phyloP scores from a whole-genome alignment of 768 basidiomycete species.

The Tricholoma furcatifolium region DNA sequence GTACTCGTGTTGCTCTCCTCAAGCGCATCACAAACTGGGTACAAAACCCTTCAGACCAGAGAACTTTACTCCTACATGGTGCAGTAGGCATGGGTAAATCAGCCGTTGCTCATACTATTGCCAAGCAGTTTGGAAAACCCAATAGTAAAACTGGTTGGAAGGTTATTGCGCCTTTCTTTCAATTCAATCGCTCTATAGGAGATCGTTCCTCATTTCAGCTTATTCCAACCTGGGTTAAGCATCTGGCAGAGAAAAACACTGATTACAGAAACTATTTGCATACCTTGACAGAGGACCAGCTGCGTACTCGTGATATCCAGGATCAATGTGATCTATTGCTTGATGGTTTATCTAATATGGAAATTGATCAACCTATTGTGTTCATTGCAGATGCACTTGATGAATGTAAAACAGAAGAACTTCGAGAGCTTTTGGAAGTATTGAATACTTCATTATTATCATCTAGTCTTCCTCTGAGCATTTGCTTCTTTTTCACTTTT shows the following conservation, averaged over 20 bases:
- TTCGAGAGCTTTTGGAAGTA: background rate
- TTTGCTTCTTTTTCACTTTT: background rate
- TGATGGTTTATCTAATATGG: background rate
- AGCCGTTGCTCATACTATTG: background rate
- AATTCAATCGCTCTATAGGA: background rate
- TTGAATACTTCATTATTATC: background rate
- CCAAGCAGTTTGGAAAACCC: background rate
- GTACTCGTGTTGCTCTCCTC: background rate
- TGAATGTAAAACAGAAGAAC: background rate
- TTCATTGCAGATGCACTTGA: background rate
- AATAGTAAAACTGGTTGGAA: no score
- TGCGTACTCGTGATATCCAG: background rate
- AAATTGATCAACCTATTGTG: background rate
- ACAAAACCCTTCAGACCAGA: background rate
- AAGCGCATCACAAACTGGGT: background rate
- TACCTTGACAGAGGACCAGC: no score
- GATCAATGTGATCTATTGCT: background rate
- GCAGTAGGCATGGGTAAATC: no score
- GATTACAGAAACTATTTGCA: no score
- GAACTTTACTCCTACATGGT: background rate
- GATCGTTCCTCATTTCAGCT: background rate
- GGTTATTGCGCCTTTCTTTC: no score
- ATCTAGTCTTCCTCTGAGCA: background rate
- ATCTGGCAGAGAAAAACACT: background rate
- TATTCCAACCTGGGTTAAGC: background rate